Evolutionary conservation across 2,329 filamentous ascomycete genomes (phyloP), one percentile per base, ranked within the genome.

Genomic region (Onygenales sp.): DNA sequence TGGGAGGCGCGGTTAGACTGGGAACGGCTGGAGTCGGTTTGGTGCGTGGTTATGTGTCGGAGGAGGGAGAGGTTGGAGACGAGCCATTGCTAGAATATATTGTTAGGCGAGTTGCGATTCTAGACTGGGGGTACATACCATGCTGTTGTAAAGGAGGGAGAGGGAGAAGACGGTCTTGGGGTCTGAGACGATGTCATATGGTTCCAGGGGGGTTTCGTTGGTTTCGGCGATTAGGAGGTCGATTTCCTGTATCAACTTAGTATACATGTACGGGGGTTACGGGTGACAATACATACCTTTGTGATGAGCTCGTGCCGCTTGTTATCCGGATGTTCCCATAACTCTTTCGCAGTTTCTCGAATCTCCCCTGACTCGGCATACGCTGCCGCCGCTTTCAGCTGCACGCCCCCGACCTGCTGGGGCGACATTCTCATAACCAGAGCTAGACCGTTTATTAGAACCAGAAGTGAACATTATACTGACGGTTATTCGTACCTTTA

Each of bases 121-220:
- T n/a, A 9, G 17, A 7, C 45, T 13, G 3, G 1, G 7, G 10
- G 9, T 42, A 59, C 68, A 59, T 61, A 75, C 73, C 89, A 97
- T 95, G 74, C 91, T 96, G 49, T 91, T 96, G 69, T 95, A 94
- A 38, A 98, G 76, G 41, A 96, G 79, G 61, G 91, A 96, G 4
- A 98, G 74, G 3, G 86, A 86, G 43, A 86, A 83, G 32, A 97
- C 85, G 3, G 85, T 87, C 66, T 97, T 94, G 31, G 87, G 84
- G 64, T 97, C 91, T 43, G 87, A 85, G 58, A 97, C 91, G 48
- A 96, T 85, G 66, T 97, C 92, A 60, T 85, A 85, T 51, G 86
- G 78, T 57, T 86, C 82, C 9, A 95, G 72, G 3, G 81, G 78
- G 17, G 78, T 78, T 55, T 85, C 80, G 55, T 78, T 76, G 10